Evolutionary conservation across 2,329 filamentous ascomycete species (phyloP).

Genomic region (Fusarium mexicanum): DNA sequence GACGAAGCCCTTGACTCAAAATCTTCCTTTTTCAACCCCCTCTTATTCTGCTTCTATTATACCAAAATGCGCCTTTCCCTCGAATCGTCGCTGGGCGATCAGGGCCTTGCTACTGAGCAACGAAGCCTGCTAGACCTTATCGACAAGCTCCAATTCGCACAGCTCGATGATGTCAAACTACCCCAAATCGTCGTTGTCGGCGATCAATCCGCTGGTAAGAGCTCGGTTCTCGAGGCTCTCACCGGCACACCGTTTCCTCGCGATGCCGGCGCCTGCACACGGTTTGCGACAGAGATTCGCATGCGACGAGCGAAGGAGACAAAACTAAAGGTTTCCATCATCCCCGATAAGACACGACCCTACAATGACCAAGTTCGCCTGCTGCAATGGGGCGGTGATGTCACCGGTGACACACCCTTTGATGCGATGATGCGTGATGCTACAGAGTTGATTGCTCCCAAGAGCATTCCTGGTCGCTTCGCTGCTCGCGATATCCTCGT

Average conservation of each 20-base stretch:
- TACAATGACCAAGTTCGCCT: conserved; percentile 59
- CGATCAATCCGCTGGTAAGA: conserved; percentile 72
- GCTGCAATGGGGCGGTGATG: conserved; percentile 58
- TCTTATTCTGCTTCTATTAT: conserved; percentile 37
- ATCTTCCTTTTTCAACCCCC: background rate
- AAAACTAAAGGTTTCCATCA: conserved; percentile 62
- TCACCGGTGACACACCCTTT: conserved; percentile 57
- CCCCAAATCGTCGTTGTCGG: conserved; percentile 72
- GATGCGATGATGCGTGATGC: conserved; percentile 62
- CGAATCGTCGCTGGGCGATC: conserved; percentile 59
- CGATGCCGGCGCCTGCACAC: conserved; percentile 68
- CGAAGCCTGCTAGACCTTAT: conserved; percentile 66
- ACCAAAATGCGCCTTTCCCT: conserved; percentile 53
- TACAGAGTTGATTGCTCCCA: conserved; percentile 61
- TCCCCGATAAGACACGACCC: conserved; percentile 60
- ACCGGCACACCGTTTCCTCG: conserved; percentile 69
- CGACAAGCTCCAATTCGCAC: conserved; percentile 63
- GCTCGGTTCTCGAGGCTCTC: conserved; percentile 70
- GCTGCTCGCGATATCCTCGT: conserved; percentile 64
- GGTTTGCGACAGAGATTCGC: conserved; percentile 69
- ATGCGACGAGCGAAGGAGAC: conserved; percentile 59
- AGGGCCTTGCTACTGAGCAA: conserved; percentile 64
- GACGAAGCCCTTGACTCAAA: conserved; percentile 25
- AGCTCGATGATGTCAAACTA: conserved; percentile 63
- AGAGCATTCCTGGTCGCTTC: conserved; percentile 60